Percentiles rank a stretch among this genome's conserved stretches.
These are phyloP conservation scores for Prunus fruticosa DNA, from an alignment of 306 rosid species.

Conservation along the genomic window DNA sequence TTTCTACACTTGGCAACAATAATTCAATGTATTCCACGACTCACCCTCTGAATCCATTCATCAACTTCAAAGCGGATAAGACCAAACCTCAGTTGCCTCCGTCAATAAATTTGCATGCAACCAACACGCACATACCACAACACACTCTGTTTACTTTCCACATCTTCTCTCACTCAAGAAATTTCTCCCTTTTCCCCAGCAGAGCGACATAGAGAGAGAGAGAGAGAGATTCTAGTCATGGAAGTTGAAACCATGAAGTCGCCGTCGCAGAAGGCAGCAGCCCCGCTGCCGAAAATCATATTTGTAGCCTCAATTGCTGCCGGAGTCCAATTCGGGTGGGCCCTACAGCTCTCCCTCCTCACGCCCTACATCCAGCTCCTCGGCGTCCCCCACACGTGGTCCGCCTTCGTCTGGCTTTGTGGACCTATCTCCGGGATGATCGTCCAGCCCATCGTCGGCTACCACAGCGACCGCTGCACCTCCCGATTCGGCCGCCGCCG, in stretches of 20 bases:
- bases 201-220: background rate
- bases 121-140: background rate
- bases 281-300: conserved; percentile 42
- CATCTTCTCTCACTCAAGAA: no score
- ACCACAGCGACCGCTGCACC: conserved; percentile 75
- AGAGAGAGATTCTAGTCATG: background rate
- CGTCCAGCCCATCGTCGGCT: conserved; percentile 82
- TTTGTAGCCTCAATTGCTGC: conserved; percentile 78
- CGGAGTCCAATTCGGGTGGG: conserved; percentile 91
- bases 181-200: background rate
- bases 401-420: conserved; percentile 86
- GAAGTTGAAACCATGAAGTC: conserved; percentile 19
- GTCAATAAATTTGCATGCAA: background rate
- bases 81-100: background rate
- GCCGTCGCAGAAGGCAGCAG: background rate
- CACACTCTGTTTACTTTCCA: no score
- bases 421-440: conserved; percentile 85
- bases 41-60: background rate
- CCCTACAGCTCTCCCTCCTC: conserved; percentile 67
- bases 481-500: conserved; percentile 91
- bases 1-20: background rate
- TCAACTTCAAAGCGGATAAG: background rate
- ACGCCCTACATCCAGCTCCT: conserved; percentile 83
- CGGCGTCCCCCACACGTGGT: conserved; percentile 66
- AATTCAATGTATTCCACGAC: background rate